Conservation (phyloP, 2,329 filamentous ascomycete genomes). For the Dothiorella sarmentorum region DNA sequence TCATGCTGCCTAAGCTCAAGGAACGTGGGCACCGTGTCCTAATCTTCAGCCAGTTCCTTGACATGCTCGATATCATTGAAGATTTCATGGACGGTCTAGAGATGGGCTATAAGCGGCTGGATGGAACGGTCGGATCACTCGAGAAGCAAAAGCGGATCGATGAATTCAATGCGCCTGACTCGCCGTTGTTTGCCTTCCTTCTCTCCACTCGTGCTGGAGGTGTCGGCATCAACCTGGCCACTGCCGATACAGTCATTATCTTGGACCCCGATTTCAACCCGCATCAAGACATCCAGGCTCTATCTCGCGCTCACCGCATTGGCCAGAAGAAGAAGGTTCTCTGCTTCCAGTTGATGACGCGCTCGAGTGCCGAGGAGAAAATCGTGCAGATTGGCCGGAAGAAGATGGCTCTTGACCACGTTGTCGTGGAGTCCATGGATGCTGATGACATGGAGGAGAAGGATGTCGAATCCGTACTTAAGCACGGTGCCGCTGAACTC, state of each 20-base stretch:
- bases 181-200: constrained; percentile 81
- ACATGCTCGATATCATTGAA: constrained; percentile 82
- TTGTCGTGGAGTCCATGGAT: constrained; percentile 89
- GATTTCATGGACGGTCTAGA: constrained; percentile 81
- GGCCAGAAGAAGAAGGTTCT: constrained; percentile 95
- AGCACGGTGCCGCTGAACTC: constrained; percentile 79
- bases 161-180: constrained; percentile 82
- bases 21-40: constrained; percentile 85
- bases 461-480: constrained; percentile 83
- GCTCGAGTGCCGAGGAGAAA: constrained; percentile 85
- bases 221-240: constrained; percentile 95
- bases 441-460: constrained; percentile 73
- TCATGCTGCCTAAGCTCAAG: constrained; percentile 82
- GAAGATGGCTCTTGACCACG: constrained; percentile 94
- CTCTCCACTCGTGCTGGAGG: constrained; percentile 92
- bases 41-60: constrained; percentile 93
- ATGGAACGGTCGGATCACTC: constrained; percentile 75
- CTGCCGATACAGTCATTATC: constrained; percentile 96
- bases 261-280: constrained; percentile 97
- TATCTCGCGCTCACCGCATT: constrained; percentile 92
- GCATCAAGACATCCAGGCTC: constrained; percentile 93
- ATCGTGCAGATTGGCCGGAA: constrained; percentile 94
- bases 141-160: constrained; percentile 96
- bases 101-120: constrained; percentile 72
- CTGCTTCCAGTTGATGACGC: constrained; percentile 91